Evolutionary conservation across 176 grass and related monocot species (phyloP).

Genomic region (Bothriochloa decipiens): DNA sequence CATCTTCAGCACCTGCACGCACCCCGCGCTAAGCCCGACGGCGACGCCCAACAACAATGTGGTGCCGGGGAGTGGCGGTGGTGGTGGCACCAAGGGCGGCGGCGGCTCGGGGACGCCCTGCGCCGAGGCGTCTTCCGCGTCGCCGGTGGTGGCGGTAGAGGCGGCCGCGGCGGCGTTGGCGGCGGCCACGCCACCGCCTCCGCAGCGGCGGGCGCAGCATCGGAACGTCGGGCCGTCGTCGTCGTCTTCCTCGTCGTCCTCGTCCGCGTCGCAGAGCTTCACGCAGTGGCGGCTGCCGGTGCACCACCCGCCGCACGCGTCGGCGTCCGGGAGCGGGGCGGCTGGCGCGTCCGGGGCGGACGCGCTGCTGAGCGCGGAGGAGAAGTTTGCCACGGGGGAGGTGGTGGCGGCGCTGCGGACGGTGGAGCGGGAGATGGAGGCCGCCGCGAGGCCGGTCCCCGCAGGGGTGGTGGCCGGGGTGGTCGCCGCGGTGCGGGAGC

Average conservation of each 20-base stretch:
- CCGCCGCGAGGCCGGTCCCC: constrained; percentile 36
- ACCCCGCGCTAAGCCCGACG: constrained; percentile 66
- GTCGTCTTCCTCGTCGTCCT: constrained; percentile 65
- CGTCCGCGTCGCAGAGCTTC: constrained; percentile 83
- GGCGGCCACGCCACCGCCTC: background rate
- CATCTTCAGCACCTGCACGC: constrained; percentile 86
- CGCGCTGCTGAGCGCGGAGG: constrained; percentile 39
- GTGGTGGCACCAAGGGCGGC: background rate
- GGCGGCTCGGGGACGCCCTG: constrained; percentile 3
- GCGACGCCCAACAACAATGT: constrained; percentile 51
- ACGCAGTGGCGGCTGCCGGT: constrained; percentile 82
- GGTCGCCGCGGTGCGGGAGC: constrained; percentile 61
- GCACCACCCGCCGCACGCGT: constrained; percentile 62
- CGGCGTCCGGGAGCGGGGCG: background rate
- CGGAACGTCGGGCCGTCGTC: constrained; percentile 43
- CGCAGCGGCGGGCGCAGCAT: constrained; percentile 22
- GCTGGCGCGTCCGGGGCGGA: background rate
- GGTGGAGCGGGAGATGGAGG: constrained; percentile 59
- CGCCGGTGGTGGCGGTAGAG: constrained; percentile 18
- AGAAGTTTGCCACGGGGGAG: constrained; percentile 67
- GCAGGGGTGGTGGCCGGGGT: constrained; percentile 52
- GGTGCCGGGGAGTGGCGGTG: background rate
- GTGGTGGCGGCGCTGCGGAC: constrained; percentile 49
- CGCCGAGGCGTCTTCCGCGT: constrained; percentile 33
- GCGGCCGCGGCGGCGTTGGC: constrained; percentile 24